A percentile compares a stretch with the other conserved stretches of the same genome.
Conservation (phyloP, 352 stramenopile genomes). For the Phytopythium oedochilum region DNA sequence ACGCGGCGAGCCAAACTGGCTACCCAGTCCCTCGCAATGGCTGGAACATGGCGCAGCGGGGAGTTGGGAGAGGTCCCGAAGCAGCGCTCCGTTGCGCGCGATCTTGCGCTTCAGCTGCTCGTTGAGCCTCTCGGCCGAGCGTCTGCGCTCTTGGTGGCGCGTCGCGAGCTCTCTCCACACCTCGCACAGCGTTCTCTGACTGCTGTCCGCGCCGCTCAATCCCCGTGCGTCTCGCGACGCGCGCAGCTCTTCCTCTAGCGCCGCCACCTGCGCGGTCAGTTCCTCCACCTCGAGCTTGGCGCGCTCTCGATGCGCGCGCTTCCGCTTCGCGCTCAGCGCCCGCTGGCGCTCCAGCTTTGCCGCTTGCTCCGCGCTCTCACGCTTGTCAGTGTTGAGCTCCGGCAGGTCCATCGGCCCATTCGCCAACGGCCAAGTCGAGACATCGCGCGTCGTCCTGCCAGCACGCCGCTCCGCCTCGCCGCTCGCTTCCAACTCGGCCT, state of each 20-base stretch:
- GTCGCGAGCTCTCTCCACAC: neutral
- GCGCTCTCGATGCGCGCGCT: conserved; percentile 2
- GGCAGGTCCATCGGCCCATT: too few species aligned
- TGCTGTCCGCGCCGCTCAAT: too few species aligned
- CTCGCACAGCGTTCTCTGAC: too few species aligned
- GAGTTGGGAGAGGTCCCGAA: neutral
- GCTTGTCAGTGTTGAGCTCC: too few species aligned
- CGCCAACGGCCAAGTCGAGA: too few species aligned
- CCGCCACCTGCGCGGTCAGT: neutral
- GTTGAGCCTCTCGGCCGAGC: neutral
- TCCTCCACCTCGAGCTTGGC: neutral
- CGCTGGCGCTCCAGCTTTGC: neutral
- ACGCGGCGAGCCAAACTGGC: neutral
- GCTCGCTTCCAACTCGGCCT: neutral
- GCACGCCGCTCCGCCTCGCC: neutral
- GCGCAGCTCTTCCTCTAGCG: neutral
- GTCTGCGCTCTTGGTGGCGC: neutral
- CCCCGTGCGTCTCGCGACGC: neutral
- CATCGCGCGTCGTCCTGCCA: too few species aligned
- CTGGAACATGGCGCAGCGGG: neutral
- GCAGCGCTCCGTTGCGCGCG: neutral
- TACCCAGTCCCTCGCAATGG: too few species aligned
- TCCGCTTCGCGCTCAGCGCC: neutral
- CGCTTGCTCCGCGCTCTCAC: neutral
- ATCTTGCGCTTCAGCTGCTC: neutral